Evolutionary conservation across 768 basidiomycete genomes (phyloP), one percentile per base, ranked within the genome.

Genomic region (Tricholoma bakamatsutake): DNA sequence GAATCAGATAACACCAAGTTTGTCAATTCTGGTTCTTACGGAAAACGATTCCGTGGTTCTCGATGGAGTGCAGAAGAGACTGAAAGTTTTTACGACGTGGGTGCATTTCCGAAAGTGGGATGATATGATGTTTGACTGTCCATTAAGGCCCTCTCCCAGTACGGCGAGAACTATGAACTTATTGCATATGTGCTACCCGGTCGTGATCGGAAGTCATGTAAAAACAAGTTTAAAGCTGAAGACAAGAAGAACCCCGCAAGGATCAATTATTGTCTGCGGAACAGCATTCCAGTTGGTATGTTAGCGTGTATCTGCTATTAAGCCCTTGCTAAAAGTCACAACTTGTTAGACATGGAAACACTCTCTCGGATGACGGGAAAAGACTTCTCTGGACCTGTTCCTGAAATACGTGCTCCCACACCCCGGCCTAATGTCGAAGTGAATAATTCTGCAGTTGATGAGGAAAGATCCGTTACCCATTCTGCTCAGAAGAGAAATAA

Each of bases 21-120:
- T 63, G 82, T 92, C 54, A 96, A 94, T 67, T 89, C 88, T 17
- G 80, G 79, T 21, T 86, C 89, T 1, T 93, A 92, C 67, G 82
- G 87, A 51, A 92, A 84, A 70, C 86, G 87, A 57, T 83, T 80
- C 56, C 80, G 86, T n/a, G 88, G 88, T 9, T 86, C 87, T 13
- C 83, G 92, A 17, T 96, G 94, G 93, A 87, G 83, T 66, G 81
- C 80, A n/a, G 88, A 88, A 57, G 93, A 95, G 69, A 96, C 93
- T 0, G 92, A 93, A 54, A 68, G 85, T 17, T 96, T 96, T 67
- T 96, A 83, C 67, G 79, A 92, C 56, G 93, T 93, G 63, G 62
- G 86, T 69, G 2, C 42, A 39, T 39, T 47, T 9, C n/a, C 10
- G 51, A 46, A 18, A 49, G 18, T 43, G 11, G 50, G 8, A 28